phyloP scores from a whole-genome alignment of 139 green algal genomes.

The Chlorella sp. region DNA sequence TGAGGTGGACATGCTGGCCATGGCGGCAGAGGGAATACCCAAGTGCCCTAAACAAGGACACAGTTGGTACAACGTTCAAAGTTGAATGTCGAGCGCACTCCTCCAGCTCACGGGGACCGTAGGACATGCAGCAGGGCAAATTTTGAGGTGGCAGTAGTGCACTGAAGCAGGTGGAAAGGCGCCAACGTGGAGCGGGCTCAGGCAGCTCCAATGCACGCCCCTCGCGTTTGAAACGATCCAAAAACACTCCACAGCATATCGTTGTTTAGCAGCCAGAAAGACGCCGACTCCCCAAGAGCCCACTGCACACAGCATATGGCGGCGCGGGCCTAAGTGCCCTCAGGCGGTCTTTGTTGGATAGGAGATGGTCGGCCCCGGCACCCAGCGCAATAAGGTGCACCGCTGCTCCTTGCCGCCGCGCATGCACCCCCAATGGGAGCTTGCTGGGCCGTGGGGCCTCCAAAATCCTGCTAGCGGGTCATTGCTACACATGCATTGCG shows the following conservation, averaged over 20 bases:
- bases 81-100: neutral
- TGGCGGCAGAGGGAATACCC: too few species aligned
- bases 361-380: constrained; percentile 66
- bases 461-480: neutral
- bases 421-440: neutral
- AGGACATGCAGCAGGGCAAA: neutral
- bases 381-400: constrained; percentile 74
- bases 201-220: neutral
- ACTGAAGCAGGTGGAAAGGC: too few species aligned
- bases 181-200: neutral
- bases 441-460: neutral
- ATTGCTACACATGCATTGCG: neutral
- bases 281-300: too few species aligned
- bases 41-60: too few species aligned
- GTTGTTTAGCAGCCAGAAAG: too few species aligned
- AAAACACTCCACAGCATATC: too few species aligned
- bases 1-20: too few species aligned
- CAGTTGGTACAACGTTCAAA: too few species aligned
- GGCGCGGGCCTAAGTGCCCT: neutral
- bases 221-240: too few species aligned
- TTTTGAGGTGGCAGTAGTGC: too few species aligned
- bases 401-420: neutral
- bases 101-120: neutral
- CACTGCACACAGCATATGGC: neutral
- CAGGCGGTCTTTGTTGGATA: neutral